Conservation (phyloP, 169 alveolate genomes). For the Theileria sp. region DNA sequence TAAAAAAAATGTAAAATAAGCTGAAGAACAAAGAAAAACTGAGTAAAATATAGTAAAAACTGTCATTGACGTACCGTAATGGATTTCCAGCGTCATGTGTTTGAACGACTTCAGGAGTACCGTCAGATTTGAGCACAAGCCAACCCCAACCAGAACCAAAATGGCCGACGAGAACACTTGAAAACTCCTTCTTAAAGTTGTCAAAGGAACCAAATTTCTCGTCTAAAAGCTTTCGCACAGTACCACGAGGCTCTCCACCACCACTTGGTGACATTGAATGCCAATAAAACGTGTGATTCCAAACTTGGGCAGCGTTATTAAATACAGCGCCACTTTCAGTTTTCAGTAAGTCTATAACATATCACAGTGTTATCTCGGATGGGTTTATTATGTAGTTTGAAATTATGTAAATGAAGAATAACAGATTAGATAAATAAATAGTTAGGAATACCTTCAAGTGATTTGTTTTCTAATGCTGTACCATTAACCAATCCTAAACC, state of each 20-base stretch:
- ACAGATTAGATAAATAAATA: neutral
- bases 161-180: constrained; percentile 83
- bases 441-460: constrained; percentile 73
- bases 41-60: neutral
- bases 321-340: constrained; percentile 80
- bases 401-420: constrained; percentile 31
- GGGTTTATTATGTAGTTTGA: neutral
- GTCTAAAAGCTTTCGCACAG: constrained; percentile 78
- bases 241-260: constrained; percentile 87
- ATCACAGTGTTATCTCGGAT: neutral
- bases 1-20: neutral
- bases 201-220: constrained; percentile 85
- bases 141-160: constrained; percentile 99
- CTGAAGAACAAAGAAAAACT: neutral
- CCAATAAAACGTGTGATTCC: constrained; percentile 94
- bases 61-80: constrained; percentile 37
- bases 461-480: constrained; percentile 64
- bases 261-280: constrained; percentile 88
- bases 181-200: constrained; percentile 81
- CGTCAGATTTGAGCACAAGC: constrained; percentile 88
- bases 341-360: constrained; percentile 69
- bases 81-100: constrained; percentile 91
- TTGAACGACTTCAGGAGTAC: constrained; percentile 86
- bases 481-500: constrained; percentile 67
- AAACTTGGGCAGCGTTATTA: constrained; percentile 88